Conservation (phyloP, 2,329 filamentous ascomycete species). For the Cyanodermella asteris region DNA sequence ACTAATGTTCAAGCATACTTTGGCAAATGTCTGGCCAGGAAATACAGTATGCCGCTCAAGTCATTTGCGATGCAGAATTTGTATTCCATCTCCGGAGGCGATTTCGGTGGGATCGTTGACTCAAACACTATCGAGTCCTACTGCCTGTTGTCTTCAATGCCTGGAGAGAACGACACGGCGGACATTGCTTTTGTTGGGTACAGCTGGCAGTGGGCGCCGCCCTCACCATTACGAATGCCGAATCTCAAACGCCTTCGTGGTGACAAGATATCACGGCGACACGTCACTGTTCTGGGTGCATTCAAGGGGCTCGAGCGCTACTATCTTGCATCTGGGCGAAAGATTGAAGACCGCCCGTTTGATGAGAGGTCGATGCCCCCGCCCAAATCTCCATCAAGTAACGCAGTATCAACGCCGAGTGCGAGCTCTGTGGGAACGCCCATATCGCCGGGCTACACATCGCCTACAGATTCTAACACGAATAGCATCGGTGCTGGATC, state of each 20-base stretch:
- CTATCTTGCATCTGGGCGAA: conserved; percentile 28
- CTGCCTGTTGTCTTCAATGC: conserved; percentile 31
- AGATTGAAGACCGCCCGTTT: conserved; percentile 11
- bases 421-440: too few relatives aligned
- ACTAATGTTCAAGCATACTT: conserved; percentile 33
- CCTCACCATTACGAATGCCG: conserved; percentile 12
- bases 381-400: conserved; percentile 6
- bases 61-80: conserved; percentile 35
- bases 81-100: conserved; percentile 29
- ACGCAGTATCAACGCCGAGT: conserved; percentile 9
- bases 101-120: conserved; percentile 24
- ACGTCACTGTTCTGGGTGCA: conserved; percentile 19
- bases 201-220: conserved; percentile 23
- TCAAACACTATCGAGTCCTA: conserved; percentile 21
- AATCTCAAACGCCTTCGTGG: conserved; percentile 26
- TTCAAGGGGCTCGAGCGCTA: conserved; percentile 26
- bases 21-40: conserved; percentile 27
- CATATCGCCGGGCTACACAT: conserved; percentile 10
- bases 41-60: conserved; percentile 24
- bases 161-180: conserved; percentile 19
- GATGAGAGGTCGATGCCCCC: conserved; percentile 1
- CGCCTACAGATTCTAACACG: conserved; percentile 15
- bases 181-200: conserved; percentile 32
- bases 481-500: conserved; percentile 31
- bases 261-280: conserved; percentile 25